Evolutionary conservation across 1,284 basidiomycete genomes (phyloP).

Genomic region (Melampsora americana): DNA sequence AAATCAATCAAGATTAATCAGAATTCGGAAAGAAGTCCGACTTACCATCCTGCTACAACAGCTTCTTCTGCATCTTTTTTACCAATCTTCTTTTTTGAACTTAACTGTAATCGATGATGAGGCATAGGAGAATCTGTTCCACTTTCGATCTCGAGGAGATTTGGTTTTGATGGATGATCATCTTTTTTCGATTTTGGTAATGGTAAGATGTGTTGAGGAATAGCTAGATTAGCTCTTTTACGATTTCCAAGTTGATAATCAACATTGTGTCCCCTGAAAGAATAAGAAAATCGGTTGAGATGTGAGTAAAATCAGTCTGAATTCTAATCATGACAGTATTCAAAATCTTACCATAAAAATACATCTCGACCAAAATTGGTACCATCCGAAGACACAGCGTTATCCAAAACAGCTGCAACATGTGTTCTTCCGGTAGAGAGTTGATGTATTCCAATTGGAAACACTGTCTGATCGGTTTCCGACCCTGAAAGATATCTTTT

Average conservation of each 20-base stretch:
- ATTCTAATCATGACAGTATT: conserved; percentile 45
- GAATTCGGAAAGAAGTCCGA: background rate
- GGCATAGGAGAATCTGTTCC: conserved; percentile 54
- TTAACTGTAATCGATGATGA: conserved; percentile 56
- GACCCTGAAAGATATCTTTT: too few relatives aligned
- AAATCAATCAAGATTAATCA: background rate
- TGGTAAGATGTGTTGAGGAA: conserved; percentile 63
- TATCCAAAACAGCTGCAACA: conserved; percentile 66
- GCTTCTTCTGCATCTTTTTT: conserved; percentile 56
- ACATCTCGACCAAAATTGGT: conserved; percentile 59
- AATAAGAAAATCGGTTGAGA: background rate
- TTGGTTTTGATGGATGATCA: background rate
- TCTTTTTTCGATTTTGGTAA: conserved; percentile 58
- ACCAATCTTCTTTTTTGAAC: conserved; percentile 57
- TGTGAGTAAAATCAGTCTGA: background rate
- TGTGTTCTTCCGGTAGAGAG: conserved; percentile 68
- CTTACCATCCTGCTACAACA: background rate
- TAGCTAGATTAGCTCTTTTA: conserved; percentile 68
- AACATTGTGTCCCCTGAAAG: conserved; percentile 58
- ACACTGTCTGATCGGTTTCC: conserved; percentile 58
- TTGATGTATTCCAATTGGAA: conserved; percentile 67
- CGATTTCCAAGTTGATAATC: conserved; percentile 81
- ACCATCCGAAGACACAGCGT: conserved; percentile 51
- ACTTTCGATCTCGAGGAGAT: conserved; percentile 51
- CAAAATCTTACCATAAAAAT: conserved; percentile 59